These are phyloP conservation scores for Endocalyx cinctus DNA, from an alignment of 2,329 filamentous ascomycete genomes.

Conservation along the genomic window DNA sequence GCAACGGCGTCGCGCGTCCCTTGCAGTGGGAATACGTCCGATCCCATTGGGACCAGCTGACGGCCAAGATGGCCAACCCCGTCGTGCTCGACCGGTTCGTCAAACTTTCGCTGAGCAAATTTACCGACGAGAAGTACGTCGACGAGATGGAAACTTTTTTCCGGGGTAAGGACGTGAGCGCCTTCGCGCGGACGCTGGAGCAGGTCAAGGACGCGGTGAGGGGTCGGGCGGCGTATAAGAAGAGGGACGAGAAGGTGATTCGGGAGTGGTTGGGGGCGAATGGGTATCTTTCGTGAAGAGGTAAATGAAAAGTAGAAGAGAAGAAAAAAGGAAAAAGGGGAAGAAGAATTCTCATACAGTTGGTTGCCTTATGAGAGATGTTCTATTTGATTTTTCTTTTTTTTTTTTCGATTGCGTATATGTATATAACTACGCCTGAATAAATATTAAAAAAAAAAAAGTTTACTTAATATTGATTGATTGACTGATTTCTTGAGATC, in stretches of 20 bases:
- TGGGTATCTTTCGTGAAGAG: slow-evolving; percentile 32
- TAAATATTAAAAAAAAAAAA: no score
- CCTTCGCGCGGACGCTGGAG: slow-evolving; percentile 79
- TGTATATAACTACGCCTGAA: no score
- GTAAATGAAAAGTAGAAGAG: no score
- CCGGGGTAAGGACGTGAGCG: slow-evolving; percentile 75
- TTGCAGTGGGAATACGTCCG: slow-evolving; percentile 84
- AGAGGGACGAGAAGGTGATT: slow-evolving; percentile 67
- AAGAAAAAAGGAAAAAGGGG: no score
- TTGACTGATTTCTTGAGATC: no score
- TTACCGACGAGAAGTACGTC: slow-evolving; percentile 64
- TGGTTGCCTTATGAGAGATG: no score
- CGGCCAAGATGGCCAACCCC: slow-evolving; percentile 72
- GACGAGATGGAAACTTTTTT: slow-evolving; percentile 84
- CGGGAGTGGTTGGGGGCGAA: slow-evolving; percentile 71
- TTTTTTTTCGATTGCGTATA: no score
- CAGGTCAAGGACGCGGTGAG: slow-evolving; percentile 83
- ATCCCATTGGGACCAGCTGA: slow-evolving; percentile 72
- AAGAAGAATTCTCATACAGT: no score
- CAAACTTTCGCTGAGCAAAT: slow-evolving; percentile 71
- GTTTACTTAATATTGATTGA: no score
- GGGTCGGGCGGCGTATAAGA: slow-evolving; percentile 76
- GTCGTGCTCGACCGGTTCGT: slow-evolving; percentile 88
- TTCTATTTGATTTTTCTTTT: no score
- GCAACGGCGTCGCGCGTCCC: slow-evolving; percentile 67